Conservation (phyloP, 2,329 filamentous ascomycete genomes). For the Alternaria solani region DNA sequence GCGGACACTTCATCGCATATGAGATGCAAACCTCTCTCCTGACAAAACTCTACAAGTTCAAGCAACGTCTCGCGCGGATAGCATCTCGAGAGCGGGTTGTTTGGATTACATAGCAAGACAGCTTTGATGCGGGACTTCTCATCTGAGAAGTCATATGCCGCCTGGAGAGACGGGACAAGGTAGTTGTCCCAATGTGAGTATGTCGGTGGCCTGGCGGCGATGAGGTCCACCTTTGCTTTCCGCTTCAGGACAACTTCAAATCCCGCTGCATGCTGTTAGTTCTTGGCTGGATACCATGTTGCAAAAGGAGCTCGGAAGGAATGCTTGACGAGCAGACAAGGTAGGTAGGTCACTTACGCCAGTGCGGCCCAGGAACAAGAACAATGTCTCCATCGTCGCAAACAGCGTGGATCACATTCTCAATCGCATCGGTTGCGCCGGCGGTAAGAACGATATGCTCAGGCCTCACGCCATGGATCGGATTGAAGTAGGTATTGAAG, state of each 20-base stretch:
- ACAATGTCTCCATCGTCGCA: conserved; percentile 45
- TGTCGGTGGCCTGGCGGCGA: conserved; percentile 38
- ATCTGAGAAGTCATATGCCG: conserved; percentile 41
- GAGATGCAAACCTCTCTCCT: conserved; percentile 40
- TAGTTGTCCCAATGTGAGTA: conserved; percentile 45
- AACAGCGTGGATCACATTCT: conserved; percentile 36
- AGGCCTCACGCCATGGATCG: conserved; percentile 35
- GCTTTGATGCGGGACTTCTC: conserved; percentile 41
- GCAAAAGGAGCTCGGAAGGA: background rate
- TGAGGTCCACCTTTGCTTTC: conserved; percentile 36
- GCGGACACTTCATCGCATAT: conserved; percentile 42
- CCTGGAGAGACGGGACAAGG: conserved; percentile 40
- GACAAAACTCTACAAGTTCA: conserved; percentile 46
- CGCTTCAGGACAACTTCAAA: conserved; percentile 29
- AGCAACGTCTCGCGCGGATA: conserved; percentile 36
- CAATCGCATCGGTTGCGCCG: conserved; percentile 38
- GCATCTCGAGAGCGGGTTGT: conserved; percentile 38
- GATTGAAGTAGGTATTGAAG: conserved; percentile 39
- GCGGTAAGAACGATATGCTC: conserved; percentile 42
- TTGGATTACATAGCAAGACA: conserved; percentile 40
- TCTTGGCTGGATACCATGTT: background rate
- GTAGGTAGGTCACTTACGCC: conserved; percentile 30
- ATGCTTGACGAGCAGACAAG: background rate
- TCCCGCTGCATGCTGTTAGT: conserved; percentile 25
- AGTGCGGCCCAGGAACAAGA: conserved; percentile 43